These are phyloP conservation scores for Alternaria ventricosa DNA, from an alignment of 2,329 filamentous ascomycete species.

Conservation along the genomic window DNA sequence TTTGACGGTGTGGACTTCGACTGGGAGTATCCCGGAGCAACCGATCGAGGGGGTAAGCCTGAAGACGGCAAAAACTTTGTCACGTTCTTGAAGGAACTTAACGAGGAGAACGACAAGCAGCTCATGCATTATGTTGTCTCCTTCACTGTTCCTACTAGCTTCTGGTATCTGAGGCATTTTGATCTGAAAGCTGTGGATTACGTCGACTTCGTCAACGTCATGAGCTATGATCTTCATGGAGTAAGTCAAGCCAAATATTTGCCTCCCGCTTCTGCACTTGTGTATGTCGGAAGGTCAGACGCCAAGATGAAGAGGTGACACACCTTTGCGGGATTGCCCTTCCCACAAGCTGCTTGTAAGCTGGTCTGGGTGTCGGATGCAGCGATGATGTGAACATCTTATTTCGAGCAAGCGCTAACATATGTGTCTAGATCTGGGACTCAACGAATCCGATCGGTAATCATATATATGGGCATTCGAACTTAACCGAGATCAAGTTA, in stretches of 20 bases:
- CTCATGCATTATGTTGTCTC: background rate
- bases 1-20: slow-evolving; percentile 57
- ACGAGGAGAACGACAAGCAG: background rate
- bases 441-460: slow-evolving; percentile 17
- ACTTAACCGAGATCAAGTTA: slow-evolving; percentile 54
- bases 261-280: too few relatives aligned
- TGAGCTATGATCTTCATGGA: slow-evolving; percentile 54
- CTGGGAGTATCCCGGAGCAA: slow-evolving; percentile 45
- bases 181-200: background rate
- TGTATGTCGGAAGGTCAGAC: too few relatives aligned
- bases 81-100: background rate
- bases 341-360: background rate
- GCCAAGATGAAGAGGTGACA: background rate
- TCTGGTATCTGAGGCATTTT: slow-evolving; percentile 1
- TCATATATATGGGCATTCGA: slow-evolving; percentile 49
- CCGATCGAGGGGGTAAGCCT: slow-evolving; percentile 6
- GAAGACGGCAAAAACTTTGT: slow-evolving; percentile 3
- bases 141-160: slow-evolving; percentile 20
- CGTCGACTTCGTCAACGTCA: slow-evolving; percentile 47
- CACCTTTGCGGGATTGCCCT: background rate
- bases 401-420: background rate
- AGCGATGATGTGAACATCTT: background rate
- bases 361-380: background rate
- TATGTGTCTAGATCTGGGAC: slow-evolving; percentile 43
- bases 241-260: too few relatives aligned